Percentiles rank a stretch among this genome's conserved stretches.
phyloP scores from a whole-genome alignment of 768 basidiomycete species.

The Asterophora lycoperdoides region DNA sequence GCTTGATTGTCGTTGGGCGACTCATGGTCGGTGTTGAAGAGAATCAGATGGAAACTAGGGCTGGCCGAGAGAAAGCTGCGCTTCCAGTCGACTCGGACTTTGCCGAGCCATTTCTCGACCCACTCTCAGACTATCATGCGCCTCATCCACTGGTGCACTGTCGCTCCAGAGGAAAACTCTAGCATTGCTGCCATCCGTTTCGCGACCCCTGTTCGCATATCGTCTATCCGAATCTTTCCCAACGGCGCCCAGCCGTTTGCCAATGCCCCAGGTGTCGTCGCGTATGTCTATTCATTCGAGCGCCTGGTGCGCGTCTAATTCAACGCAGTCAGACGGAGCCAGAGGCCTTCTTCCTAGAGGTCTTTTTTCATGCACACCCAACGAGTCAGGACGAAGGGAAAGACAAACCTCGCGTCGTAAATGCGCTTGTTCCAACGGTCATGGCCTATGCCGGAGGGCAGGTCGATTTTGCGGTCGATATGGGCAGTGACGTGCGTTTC shows the following conservation, averaged over 20 bases:
- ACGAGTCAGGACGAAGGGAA: conserved; percentile 40
- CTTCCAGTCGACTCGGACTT: conserved; percentile 19
- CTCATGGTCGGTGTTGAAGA: conserved; percentile 34
- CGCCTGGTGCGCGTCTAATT: conserved; percentile 3
- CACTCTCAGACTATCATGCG: conserved; percentile 26
- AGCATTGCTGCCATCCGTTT: conserved; percentile 72
- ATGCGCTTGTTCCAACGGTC: conserved; percentile 67
- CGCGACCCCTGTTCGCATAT: conserved; percentile 60
- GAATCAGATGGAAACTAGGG: conserved; percentile 11
- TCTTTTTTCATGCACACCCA: conserved; percentile 71
- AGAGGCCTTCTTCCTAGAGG: conserved; percentile 65
- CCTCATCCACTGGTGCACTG: conserved; percentile 65
- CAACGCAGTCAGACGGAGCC: conserved; percentile 60
- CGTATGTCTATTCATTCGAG: conserved; percentile 37
- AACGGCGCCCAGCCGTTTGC: conserved; percentile 58
- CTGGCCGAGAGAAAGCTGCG: conserved; percentile 17
- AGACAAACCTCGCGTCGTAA: conserved; percentile 60
- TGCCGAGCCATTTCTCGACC: conserved; percentile 18
- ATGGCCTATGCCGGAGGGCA: conserved; percentile 70
- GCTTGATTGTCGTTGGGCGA: conserved; percentile 50
- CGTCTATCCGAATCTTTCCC: conserved; percentile 67
- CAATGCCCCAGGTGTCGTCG: conserved; percentile 54
- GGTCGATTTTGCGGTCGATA: conserved; percentile 62
- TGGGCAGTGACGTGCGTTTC: conserved; percentile 60
- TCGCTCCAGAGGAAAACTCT: conserved; percentile 54